phyloP scores from a whole-genome alignment of 306 rosid genomes.

The Fagus crenata region DNA sequence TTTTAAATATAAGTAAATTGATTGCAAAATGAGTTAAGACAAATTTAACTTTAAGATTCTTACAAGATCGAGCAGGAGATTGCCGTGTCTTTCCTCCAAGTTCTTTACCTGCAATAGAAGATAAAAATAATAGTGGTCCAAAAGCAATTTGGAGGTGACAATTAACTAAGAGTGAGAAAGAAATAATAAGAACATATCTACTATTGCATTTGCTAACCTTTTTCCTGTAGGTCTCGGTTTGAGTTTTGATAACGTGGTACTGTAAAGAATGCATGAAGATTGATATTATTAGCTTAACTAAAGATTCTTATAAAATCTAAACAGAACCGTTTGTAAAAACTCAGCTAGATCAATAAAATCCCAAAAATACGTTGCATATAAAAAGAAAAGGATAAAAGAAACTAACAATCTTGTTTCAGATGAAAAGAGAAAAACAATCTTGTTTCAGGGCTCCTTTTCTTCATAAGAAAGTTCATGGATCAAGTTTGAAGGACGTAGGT shows the following conservation, averaged over 20 bases:
- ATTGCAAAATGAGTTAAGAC: neutral
- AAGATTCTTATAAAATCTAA: neutral
- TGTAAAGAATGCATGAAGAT: slow-evolving; percentile 32
- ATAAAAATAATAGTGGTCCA: neutral
- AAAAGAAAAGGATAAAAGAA: neutral
- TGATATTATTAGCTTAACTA: slow-evolving; percentile 9
- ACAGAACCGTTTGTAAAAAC: neutral
- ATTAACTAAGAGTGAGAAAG: neutral
- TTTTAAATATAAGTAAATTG: neutral
- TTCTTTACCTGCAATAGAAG: slow-evolving; percentile 45
- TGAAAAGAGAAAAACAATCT: too few species aligned
- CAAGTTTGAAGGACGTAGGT: neutral
- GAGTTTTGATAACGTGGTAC: slow-evolving; percentile 63
- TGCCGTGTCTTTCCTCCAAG: slow-evolving; percentile 45
- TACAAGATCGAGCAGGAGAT: slow-evolving; percentile 54
- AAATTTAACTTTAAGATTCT: neutral
- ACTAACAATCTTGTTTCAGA: neutral
- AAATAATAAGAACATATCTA: neutral
- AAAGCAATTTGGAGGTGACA: neutral
- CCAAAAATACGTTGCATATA: neutral
- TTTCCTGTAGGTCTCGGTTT: slow-evolving; percentile 53
- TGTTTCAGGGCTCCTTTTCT: neutral
- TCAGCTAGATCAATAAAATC: neutral
- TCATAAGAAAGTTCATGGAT: neutral
- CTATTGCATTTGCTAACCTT: slow-evolving; percentile 46